These are phyloP conservation scores for Camelina neglecta DNA, from an alignment of 345 rosid genomes.

Conservation along the genomic window DNA sequence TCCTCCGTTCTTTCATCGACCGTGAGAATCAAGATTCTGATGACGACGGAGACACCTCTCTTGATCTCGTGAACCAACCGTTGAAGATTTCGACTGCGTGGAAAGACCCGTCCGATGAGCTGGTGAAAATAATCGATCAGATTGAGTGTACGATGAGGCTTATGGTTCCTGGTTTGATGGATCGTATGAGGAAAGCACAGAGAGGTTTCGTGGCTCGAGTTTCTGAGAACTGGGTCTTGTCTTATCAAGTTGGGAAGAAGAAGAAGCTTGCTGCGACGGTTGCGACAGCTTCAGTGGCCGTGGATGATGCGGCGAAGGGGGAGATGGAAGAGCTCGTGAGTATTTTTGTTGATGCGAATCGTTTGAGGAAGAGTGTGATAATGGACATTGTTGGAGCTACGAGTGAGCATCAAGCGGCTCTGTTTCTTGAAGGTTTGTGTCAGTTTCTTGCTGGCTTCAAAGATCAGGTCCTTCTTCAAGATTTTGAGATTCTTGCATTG, in stretches of 20 bases:
- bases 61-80: slow-evolving; percentile 27
- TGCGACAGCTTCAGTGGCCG: neutral
- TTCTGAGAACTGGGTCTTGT: slow-evolving; percentile 53
- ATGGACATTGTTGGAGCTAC: slow-evolving; percentile 68
- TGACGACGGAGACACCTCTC: slow-evolving; percentile 22
- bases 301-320: slow-evolving; percentile 52
- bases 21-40: slow-evolving; percentile 46
- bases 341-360: slow-evolving; percentile 68
- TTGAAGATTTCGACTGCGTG: slow-evolving; percentile 58
- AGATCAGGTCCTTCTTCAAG: slow-evolving; percentile 54
- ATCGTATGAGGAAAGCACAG: slow-evolving; percentile 58
- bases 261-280: slow-evolving; percentile 29
- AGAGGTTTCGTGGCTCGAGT: slow-evolving; percentile 51
- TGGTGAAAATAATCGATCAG: slow-evolving; percentile 60
- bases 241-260: slow-evolving; percentile 34
- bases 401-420: slow-evolving; percentile 66
- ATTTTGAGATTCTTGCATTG: slow-evolving; percentile 48
- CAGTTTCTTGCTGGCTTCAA: slow-evolving; percentile 81
- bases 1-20: slow-evolving; percentile 66
- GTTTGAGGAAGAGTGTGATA: slow-evolving; percentile 72
- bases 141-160: slow-evolving; percentile 80
- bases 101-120: slow-evolving; percentile 56
- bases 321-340: slow-evolving; percentile 76
- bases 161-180: slow-evolving; percentile 69
- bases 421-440: slow-evolving; percentile 83